Conservation (phyloP, 768 basidiomycete genomes). For the Termitomyces eurrhizus region DNA sequence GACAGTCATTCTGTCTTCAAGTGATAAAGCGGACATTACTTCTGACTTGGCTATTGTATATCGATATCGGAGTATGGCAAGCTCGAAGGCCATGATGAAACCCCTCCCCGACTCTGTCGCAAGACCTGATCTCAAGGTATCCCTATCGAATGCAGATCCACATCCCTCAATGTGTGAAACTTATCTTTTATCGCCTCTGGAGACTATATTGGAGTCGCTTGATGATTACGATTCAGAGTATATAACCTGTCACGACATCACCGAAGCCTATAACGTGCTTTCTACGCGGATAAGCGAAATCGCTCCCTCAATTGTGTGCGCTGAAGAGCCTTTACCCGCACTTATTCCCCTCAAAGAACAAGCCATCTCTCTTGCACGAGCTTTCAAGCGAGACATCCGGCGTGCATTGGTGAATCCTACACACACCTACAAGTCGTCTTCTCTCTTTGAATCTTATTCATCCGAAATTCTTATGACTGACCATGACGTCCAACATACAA, state of each 20-base stretch:
- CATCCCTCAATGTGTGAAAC: conserved; percentile 14
- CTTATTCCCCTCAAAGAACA: conserved; percentile 28
- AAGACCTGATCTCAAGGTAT: not conserved
- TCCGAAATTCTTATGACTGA: conserved; percentile 19
- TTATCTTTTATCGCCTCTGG: conserved; percentile 39
- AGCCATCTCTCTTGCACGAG: conserved; percentile 31
- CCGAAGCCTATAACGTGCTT: conserved; percentile 58
- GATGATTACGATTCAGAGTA: conserved; percentile 28
- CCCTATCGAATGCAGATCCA: not conserved
- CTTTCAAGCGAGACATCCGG: conserved; percentile 49
- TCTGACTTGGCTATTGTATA: not conserved
- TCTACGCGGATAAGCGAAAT: conserved; percentile 37
- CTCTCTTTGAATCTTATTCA: conserved; percentile 17
- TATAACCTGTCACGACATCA: conserved; percentile 49
- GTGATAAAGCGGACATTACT: conserved; percentile 6
- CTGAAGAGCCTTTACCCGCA: conserved; percentile 16
- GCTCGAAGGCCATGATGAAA: conserved; percentile 1
- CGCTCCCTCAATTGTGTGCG: conserved; percentile 16
- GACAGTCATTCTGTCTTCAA: conserved; percentile 2
- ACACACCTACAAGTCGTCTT: conserved; percentile 10
- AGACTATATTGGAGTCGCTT: conserved; percentile 44
- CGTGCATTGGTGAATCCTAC: conserved; percentile 36
- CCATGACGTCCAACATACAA: conserved; percentile 35
- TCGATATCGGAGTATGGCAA: not conserved
- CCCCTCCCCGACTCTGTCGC: not conserved